Evolutionary conservation across 768 basidiomycete genomes (phyloP), one percentile per base, ranked within the genome.

Genomic region (Dacryopinax spathularia): DNA sequence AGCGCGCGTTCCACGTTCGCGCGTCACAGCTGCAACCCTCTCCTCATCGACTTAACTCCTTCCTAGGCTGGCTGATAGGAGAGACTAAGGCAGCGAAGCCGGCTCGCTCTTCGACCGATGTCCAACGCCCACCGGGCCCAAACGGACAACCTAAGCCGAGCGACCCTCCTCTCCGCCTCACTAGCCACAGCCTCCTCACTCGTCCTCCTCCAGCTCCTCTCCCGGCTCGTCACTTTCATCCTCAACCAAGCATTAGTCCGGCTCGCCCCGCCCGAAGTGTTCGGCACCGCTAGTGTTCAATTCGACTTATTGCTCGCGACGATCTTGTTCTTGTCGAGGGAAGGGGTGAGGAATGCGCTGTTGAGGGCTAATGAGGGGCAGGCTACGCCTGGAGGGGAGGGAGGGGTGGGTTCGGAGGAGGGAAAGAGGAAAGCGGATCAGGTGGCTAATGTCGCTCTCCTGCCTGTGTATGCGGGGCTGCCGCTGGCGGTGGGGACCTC

Each of bases 221-320:
- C 93, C 61, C 82, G 96, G 0, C 68, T 88, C 2, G 79, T 93
- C 70, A 97, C 96, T 0, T 99, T 96, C 73, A 71, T 79, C 3
- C 80, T 99, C 27, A 98, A 98, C 74, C 94, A 96, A 73, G 82
- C 83, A 0, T 79, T 97, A 13, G 78, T 97, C 37, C 85, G 91
- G 0, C 78, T 93, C 31, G 86, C 88, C 1, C 85, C 91, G 0
- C 93, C 94, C 0, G 82, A 82, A 34, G 87, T 86, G 15, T 94
- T 91, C 71, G 80, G 95, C 10, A 92, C 89, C 0, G 92, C 91
- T 16, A 84, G 91, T 0, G 88, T 99, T 66, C 94, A 96, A 69
- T 92, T 98, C 73, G 96, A 98, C 72, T 82, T 97, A 29, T 71
- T 98, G 27, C 80, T 89, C 48, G 89, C 87, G 68, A 92, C 92